phyloP scores from a whole-genome alignment of 306 rosid genomes.

The Astragalus glycyphyllos region DNA sequence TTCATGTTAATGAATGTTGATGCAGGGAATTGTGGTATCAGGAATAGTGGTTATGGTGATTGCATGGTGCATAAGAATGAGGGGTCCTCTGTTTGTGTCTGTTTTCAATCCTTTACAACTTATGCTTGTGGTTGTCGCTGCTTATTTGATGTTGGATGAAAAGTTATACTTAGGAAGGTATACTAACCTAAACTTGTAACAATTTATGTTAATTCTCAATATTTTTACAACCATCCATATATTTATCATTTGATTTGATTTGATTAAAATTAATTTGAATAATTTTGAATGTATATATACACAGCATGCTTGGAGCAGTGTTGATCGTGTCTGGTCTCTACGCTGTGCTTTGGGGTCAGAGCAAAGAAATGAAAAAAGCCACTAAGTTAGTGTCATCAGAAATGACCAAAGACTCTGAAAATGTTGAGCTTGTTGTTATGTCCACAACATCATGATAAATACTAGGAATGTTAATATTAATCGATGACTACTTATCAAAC shows the following conservation, averaged over 20 bases:
- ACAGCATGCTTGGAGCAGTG: slow-evolving; percentile 35
- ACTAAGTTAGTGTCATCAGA: neutral
- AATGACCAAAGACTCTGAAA: neutral
- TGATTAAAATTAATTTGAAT: too few relatives aligned
- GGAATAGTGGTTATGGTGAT: slow-evolving; percentile 7
- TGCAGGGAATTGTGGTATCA: slow-evolving; percentile 43
- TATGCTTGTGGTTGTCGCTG: slow-evolving; percentile 34
- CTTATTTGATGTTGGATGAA: slow-evolving; percentile 39
- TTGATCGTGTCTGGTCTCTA: slow-evolving; percentile 48
- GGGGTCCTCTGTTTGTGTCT: slow-evolving; percentile 11
- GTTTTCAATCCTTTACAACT: slow-evolving; percentile 42
- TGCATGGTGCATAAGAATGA: slow-evolving; percentile 41
- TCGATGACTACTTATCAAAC: neutral
- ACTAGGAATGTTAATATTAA: neutral
- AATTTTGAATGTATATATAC: neutral
- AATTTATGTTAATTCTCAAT: too few relatives aligned
- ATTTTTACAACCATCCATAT: too few relatives aligned
- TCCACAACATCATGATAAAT: neutral
- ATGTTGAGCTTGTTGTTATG: neutral
- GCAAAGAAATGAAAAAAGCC: slow-evolving; percentile 36
- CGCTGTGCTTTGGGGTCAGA: slow-evolving; percentile 47
- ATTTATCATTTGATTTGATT: neutral
- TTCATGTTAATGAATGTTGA: neutral
- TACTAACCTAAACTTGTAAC: too few relatives aligned
- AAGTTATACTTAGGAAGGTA: slow-evolving; percentile 42